Conservation (phyloP, 1,284 basidiomycete species). For the Exobasidium cylindrosporum region DNA sequence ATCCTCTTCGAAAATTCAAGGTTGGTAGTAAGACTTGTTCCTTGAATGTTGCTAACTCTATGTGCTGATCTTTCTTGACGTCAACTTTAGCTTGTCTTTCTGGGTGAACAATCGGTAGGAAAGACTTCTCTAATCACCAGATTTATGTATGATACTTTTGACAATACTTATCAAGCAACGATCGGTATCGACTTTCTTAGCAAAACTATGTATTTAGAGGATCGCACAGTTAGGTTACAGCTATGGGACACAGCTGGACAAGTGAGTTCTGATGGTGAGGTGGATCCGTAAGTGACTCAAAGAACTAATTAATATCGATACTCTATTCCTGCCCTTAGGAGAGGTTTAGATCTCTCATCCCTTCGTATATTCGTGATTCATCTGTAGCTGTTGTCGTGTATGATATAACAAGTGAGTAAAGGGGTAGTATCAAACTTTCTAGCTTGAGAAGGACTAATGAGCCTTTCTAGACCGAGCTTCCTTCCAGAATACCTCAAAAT, state of each 20-base stretch:
- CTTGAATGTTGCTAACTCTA: neutral
- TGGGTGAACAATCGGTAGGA: conserved; percentile 51
- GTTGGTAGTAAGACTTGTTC: conserved; percentile 10
- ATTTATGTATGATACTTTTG: conserved; percentile 97
- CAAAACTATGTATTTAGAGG: conserved; percentile 99
- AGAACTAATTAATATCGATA: neutral
- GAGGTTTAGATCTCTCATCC: conserved; percentile 94
- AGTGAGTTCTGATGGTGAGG: conserved; percentile 63
- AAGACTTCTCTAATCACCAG: conserved; percentile 87
- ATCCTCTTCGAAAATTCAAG: conserved; percentile 54
- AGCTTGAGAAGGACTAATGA: neutral
- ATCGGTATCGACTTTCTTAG: conserved; percentile 99
- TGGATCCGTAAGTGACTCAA: neutral
- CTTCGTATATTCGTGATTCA: conserved; percentile 97
- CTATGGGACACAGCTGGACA: conserved; percentile 97
- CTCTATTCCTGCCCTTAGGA: conserved; percentile 74
- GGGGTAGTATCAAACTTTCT: neutral
- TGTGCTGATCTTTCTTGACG: neutral
- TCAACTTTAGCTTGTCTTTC: conserved; percentile 42
- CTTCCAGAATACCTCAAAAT: conserved; percentile 95
- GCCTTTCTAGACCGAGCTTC: conserved; percentile 78
- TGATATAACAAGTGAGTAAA: conserved; percentile 87
- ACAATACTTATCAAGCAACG: conserved; percentile 99
- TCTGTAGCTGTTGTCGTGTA: conserved; percentile 97
- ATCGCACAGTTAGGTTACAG: conserved; percentile 93